Percentiles rank a stretch among this genome's conserved stretches.
These are phyloP conservation scores for Candida tibetensis DNA, from an alignment of 805 yeast genomes.

Conservation along the genomic window DNA sequence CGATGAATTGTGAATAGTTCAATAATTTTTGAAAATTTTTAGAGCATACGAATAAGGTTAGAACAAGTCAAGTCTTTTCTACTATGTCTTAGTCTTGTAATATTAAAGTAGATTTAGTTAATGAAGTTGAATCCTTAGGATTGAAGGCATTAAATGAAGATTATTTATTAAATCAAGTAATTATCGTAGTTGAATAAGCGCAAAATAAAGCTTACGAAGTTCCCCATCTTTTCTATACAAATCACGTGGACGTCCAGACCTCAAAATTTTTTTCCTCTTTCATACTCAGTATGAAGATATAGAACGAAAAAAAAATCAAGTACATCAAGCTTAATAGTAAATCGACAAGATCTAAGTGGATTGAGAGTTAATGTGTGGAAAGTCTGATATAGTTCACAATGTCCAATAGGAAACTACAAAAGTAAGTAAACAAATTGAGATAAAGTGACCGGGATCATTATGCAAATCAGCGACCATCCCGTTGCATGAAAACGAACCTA, in stretches of 20 bases:
- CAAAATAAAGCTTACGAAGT: too few species aligned
- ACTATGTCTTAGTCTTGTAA: not conserved
- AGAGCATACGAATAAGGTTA: not conserved
- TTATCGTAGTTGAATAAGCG: too few species aligned
- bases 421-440: slow-evolving; percentile 27
- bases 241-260: slow-evolving; percentile 13
- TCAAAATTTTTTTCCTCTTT: slow-evolving; percentile 12
- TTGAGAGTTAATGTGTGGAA: not conserved
- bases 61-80: not conserved
- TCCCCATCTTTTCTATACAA: too few species aligned
- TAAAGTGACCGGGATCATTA: too few species aligned
- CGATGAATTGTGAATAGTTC: slow-evolving; percentile 37
- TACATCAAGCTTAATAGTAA: slow-evolving; percentile 1
- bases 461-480: too few species aligned
- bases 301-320: slow-evolving; percentile 3
- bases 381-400: slow-evolving; percentile 8
- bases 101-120: slow-evolving; percentile 1
- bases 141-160: too few species aligned
- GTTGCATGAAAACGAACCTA: too few species aligned
- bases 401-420: slow-evolving; percentile 36
- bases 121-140: too few species aligned
- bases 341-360: not conserved
- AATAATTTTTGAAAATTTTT: too few species aligned
- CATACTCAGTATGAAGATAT: slow-evolving; percentile 4
- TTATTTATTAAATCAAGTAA: too few species aligned